Evolutionary conservation across 805 yeast species (phyloP).

Genomic region (Starmerella scarabaei): DNA sequence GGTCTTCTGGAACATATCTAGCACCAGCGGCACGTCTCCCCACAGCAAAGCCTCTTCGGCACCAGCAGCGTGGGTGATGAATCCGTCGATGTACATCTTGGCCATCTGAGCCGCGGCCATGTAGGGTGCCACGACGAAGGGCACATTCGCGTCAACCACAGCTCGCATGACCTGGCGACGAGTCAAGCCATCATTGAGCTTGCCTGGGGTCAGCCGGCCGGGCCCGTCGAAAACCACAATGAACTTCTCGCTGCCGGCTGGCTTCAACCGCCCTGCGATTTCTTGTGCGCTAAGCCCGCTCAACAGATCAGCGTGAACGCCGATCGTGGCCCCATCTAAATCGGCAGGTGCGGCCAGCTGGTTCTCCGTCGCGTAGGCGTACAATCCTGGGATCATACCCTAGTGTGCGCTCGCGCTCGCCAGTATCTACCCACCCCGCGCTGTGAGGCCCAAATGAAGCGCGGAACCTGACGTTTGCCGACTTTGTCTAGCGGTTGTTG

Average conservation of each 20-base stretch:
- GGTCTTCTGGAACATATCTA: slow-evolving; percentile 38
- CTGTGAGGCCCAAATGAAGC: no score
- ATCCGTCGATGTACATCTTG: slow-evolving; percentile 42
- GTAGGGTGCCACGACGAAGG: slow-evolving; percentile 71
- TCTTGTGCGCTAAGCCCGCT: slow-evolving; percentile 13
- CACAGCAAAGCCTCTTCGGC: slow-evolving; percentile 66
- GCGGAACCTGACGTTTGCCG: no score
- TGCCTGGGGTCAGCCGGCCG: slow-evolving; percentile 10
- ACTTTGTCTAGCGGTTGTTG: no score
- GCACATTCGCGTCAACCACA: slow-evolving; percentile 43
- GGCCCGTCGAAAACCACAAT: slow-evolving; percentile 23
- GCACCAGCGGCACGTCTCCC: slow-evolving; percentile 52
- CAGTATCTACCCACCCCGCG: background rate
- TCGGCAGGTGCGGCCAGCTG: slow-evolving; percentile 16
- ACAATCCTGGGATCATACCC: slow-evolving; percentile 21
- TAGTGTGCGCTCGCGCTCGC: background rate
- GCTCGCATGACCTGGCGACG: slow-evolving; percentile 34
- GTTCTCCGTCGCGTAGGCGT: slow-evolving; percentile 15
- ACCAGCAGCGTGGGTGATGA: slow-evolving; percentile 68
- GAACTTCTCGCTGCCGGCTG: slow-evolving; percentile 5
- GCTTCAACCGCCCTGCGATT: slow-evolving; percentile 14
- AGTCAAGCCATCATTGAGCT: slow-evolving; percentile 12
- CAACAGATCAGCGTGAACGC: slow-evolving; percentile 17
- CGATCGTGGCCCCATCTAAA: slow-evolving; percentile 16
- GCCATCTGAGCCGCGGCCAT: slow-evolving; percentile 68